Conservation (phyloP, 2,329 filamentous ascomycete species). For the Alternaria sp. region DNA sequence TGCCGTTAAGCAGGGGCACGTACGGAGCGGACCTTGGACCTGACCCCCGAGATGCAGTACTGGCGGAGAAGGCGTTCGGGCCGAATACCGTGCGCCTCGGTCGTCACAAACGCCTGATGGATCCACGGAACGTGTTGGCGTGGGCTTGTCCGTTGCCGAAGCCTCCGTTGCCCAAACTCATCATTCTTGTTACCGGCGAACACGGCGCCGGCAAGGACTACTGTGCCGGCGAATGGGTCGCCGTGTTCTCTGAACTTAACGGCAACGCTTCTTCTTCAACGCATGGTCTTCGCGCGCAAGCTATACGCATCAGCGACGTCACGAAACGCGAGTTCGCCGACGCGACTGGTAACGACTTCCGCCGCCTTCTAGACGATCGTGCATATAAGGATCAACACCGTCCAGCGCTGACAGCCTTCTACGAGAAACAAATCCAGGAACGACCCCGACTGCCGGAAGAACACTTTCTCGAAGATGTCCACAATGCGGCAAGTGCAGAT, state of each 20-base stretch:
- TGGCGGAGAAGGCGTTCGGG: slow-evolving; percentile 65
- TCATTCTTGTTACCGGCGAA: slow-evolving; percentile 61
- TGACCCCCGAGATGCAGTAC: slow-evolving; percentile 61
- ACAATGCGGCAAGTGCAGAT: slow-evolving; percentile 29
- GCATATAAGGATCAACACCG: slow-evolving; percentile 68
- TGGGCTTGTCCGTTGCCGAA: slow-evolving; percentile 63
- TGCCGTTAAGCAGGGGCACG: slow-evolving; percentile 58
- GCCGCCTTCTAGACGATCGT: slow-evolving; percentile 60
- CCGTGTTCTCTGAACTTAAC: slow-evolving; percentile 41
- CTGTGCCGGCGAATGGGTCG: slow-evolving; percentile 61
- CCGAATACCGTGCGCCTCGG: slow-evolving; percentile 58
- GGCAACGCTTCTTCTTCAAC: slow-evolving; percentile 18
- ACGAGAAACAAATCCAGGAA: slow-evolving; percentile 51
- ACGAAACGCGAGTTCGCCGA: slow-evolving; percentile 65
- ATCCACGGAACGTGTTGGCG: slow-evolving; percentile 60
- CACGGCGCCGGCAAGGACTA: slow-evolving; percentile 66
- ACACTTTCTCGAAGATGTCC: slow-evolving; percentile 48
- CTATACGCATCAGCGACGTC: slow-evolving; percentile 53
- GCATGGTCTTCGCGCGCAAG: background rate
- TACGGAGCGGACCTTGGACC: slow-evolving; percentile 70
- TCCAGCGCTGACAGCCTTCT: slow-evolving; percentile 59
- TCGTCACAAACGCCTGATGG: slow-evolving; percentile 57
- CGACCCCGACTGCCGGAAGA: slow-evolving; percentile 58
- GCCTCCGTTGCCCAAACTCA: slow-evolving; percentile 26
- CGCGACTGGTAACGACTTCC: slow-evolving; percentile 55